Percentiles rank a stretch among this genome's conserved stretches.
Evolutionary conservation across 2,329 filamentous ascomycete species (phyloP).

Genomic region (Ascochyta fabae): DNA sequence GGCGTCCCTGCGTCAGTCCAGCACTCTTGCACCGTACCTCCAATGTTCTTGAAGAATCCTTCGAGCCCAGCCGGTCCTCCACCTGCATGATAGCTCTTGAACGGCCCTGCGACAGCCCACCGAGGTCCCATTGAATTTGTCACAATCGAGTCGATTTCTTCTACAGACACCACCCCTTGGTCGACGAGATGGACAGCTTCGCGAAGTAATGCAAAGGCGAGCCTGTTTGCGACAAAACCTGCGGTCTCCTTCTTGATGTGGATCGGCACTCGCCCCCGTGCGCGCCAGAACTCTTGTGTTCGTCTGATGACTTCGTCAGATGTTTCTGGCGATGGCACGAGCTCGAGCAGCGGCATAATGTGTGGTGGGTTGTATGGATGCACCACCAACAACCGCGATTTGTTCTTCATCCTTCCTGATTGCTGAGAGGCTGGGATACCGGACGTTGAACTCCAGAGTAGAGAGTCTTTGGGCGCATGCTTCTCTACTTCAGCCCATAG

Average conservation of each 20-base stretch:
- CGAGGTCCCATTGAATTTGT: constrained; percentile 37
- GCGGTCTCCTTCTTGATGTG: constrained; percentile 59
- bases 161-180: constrained; percentile 58
- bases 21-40: constrained; percentile 60
- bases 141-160: constrained; percentile 60
- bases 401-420: constrained; percentile 50
- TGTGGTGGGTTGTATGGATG: constrained; percentile 69
- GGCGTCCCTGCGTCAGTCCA: constrained; percentile 59
- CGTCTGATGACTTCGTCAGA: constrained; percentile 44
- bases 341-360: constrained; percentile 66
- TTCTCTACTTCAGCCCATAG: constrained; percentile 61
- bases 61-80: constrained; percentile 61
- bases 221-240: constrained; percentile 65
- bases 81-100: constrained; percentile 65
- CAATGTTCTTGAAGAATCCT: constrained; percentile 63
- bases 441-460: constrained; percentile 65
- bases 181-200: constrained; percentile 63
- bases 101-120: constrained; percentile 55
- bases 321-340: constrained; percentile 60
- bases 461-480: constrained; percentile 51
- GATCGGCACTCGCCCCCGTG: constrained; percentile 54
- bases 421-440: constrained; percentile 64
- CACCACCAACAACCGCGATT: constrained; percentile 59
- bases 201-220: constrained; percentile 63
- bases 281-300: constrained; percentile 57